Percentiles rank a stretch among this genome's conserved stretches.
phyloP scores from a whole-genome alignment of 148 eudicot species.

The Polygonum maritimum region DNA sequence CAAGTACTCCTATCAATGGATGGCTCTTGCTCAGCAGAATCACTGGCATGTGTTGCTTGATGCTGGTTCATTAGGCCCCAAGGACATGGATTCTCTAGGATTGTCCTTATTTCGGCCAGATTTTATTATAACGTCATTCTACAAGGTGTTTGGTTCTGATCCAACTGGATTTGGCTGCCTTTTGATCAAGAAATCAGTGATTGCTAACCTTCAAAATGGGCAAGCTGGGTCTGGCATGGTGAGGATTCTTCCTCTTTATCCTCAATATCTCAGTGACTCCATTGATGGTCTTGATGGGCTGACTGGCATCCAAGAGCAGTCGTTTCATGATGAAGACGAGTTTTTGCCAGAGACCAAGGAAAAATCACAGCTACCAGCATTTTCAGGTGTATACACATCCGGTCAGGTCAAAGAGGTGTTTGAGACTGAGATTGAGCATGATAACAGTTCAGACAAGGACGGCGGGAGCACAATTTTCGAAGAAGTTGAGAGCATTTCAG shows the following conservation, averaged over 20 bases:
- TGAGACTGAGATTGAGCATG: slow-evolving; percentile 89
- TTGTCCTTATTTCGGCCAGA: slow-evolving; percentile 19
- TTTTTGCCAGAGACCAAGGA: slow-evolving; percentile 41
- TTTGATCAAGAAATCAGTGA: slow-evolving; percentile 82
- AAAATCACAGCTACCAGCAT: slow-evolving; percentile 71
- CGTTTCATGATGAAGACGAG: slow-evolving; percentile 43
- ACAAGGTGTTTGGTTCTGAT: slow-evolving; percentile 34
- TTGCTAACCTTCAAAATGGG: slow-evolving; percentile 83
- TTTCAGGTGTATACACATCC: slow-evolving; percentile 90
- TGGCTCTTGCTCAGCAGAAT: slow-evolving; percentile 21
- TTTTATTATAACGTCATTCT: slow-evolving; percentile 20
- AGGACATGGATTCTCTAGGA: slow-evolving; percentile 23
- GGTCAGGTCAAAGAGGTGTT: slow-evolving; percentile 88
- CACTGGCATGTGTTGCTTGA: slow-evolving; percentile 23
- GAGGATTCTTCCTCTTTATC: slow-evolving; percentile 78
- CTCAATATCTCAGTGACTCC: slow-evolving; percentile 74
- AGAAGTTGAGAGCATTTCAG: slow-evolving; percentile 80
- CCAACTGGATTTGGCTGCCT: slow-evolving; percentile 99
- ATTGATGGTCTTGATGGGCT: slow-evolving; percentile 71
- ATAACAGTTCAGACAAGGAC: slow-evolving; percentile 72
- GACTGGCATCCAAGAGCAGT: slow-evolving; percentile 45
- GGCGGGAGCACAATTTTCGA: slow-evolving; percentile 86
- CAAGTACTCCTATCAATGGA: slow-evolving; percentile 21
- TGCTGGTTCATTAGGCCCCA: slow-evolving; percentile 23
- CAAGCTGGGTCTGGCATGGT: slow-evolving; percentile 93